A percentile compares a stretch with the other conserved stretches of the same genome.
These are phyloP conservation scores for Globisporangium radiosum DNA, from an alignment of 352 stramenopile species.

Conservation along the genomic window DNA sequence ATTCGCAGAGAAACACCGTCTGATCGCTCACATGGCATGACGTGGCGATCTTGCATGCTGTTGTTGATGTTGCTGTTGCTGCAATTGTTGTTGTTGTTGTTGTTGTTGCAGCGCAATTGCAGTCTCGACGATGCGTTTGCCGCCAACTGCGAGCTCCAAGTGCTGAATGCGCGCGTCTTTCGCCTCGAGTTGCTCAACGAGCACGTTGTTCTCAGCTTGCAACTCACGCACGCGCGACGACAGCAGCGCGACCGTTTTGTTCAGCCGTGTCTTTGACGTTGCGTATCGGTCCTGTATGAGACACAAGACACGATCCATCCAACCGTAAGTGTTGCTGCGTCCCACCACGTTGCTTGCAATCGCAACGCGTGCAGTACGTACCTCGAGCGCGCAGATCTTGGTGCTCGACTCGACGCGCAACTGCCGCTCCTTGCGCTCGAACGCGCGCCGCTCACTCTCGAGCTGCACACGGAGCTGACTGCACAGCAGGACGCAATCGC, in stretches of 20 bases:
- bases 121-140: slow-evolving; percentile 24
- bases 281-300: slow-evolving; percentile 29
- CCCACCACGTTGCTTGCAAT: neutral
- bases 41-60: no score
- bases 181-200: slow-evolving; percentile 24
- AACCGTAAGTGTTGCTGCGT: neutral
- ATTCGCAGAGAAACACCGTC: no score
- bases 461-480: slow-evolving; percentile 17
- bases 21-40: no score
- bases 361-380: neutral
- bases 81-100: neutral
- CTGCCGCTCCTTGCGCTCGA: slow-evolving; percentile 41
- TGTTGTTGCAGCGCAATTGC: neutral
- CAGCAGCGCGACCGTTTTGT: slow-evolving; percentile 19
- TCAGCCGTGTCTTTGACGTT: slow-evolving; percentile 31
- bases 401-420: slow-evolving; percentile 36
- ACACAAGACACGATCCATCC: neutral
- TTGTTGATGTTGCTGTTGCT: neutral
- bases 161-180: slow-evolving; percentile 43
- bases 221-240: slow-evolving; percentile 24
- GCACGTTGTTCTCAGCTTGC: slow-evolving; percentile 34
- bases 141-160: slow-evolving; percentile 43
- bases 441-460: slow-evolving; percentile 24
- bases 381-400: slow-evolving; percentile 34
- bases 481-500: neutral